Evolutionary conservation across 257 asterid species (phyloP).

Genomic region (Nicotiana undulata): DNA sequence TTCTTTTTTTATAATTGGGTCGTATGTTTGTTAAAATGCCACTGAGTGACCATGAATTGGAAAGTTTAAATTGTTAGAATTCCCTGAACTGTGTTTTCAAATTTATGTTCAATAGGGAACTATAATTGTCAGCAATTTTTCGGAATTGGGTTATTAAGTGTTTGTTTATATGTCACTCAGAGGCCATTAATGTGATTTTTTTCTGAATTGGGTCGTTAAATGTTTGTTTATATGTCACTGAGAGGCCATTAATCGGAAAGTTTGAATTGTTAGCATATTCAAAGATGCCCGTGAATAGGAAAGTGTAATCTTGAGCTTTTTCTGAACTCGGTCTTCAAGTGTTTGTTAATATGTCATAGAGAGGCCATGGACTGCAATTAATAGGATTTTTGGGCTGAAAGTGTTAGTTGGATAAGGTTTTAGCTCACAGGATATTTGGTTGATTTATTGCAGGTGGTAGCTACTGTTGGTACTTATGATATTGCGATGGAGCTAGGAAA

Average conservation of each 20-base stretch:
- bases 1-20: background rate
- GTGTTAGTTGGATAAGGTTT: background rate
- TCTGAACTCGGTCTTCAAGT: background rate
- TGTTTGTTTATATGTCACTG: background rate
- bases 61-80: background rate
- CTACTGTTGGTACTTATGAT: conserved; percentile 85
- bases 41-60: background rate
- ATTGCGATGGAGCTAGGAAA: conserved; percentile 76
- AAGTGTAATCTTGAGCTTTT: too few species aligned
- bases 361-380: background rate
- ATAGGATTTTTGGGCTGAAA: background rate
- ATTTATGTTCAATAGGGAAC: background rate
- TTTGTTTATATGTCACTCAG: background rate
- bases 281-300: too few species aligned
- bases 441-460: conserved; percentile 59
- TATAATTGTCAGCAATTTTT: background rate
- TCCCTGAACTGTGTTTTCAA: background rate
- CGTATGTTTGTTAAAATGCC: background rate
- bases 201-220: background rate
- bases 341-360: background rate
- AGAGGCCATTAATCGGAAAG: background rate
- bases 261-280: background rate
- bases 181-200: background rate
- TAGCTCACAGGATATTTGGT: conserved; percentile 7
- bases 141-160: background rate